A percentile compares a stretch with the other conserved stretches of the same genome.
These are phyloP conservation scores for Candolleomyces efflorescens DNA, from an alignment of 768 basidiomycete species.

Conservation along the genomic window DNA sequence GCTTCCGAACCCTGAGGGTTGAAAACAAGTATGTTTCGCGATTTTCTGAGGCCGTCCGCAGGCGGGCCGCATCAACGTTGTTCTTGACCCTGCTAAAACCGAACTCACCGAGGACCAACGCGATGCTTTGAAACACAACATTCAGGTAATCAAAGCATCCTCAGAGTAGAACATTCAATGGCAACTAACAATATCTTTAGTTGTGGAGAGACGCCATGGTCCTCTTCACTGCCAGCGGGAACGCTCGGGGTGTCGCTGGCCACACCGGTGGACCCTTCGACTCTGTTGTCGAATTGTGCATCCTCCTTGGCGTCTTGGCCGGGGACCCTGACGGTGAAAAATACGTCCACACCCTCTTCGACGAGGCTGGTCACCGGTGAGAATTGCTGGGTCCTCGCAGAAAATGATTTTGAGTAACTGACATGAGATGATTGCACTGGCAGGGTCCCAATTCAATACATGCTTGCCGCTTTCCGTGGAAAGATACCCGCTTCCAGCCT, in stretches of 20 bases:
- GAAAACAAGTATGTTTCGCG: too few species aligned
- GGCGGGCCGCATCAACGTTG: too few species aligned
- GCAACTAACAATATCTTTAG: neutral
- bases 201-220: neutral
- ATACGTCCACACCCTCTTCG: neutral
- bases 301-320: neutral
- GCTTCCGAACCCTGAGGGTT: too few species aligned
- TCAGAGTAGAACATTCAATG: neutral
- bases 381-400: neutral
- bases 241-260: neutral
- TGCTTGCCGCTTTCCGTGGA: neutral
- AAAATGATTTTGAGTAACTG: neutral
- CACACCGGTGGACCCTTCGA: neutral
- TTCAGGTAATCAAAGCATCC: neutral
- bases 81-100: neutral
- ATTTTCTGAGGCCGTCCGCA: too few species aligned
- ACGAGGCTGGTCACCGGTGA: neutral
- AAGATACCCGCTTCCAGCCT: neutral
- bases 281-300: neutral
- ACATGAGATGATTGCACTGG: neutral
- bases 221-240: neutral
- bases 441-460: neutral
- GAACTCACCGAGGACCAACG: neutral
- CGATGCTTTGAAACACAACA: neutral
- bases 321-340: neutral